phyloP scores from a whole-genome alignment of 2,329 filamentous ascomycete species.

The Neopestalotiopsis sp. region DNA sequence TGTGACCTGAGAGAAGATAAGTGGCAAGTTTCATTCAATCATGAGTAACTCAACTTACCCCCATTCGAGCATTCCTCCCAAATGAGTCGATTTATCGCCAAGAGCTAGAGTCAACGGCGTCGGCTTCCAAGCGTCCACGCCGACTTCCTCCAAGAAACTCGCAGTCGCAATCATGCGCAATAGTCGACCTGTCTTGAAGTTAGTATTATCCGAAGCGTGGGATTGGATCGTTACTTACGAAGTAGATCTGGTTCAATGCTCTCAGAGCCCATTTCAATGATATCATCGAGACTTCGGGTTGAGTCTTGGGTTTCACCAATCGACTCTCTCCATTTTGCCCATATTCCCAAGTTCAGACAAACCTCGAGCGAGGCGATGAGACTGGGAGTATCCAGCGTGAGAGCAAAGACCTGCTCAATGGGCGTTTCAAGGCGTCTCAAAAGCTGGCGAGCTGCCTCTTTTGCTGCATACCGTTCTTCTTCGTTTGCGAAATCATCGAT shows the following conservation, averaged over 20 bases:
- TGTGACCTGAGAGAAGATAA: constrained; percentile 12
- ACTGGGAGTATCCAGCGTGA: constrained; percentile 26
- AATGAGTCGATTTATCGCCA: constrained; percentile 30
- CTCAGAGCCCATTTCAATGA: constrained; percentile 24
- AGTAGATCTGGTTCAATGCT: constrained; percentile 29
- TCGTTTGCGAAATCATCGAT: constrained; percentile 19
- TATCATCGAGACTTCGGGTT: constrained; percentile 25
- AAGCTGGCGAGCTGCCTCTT: constrained; percentile 28
- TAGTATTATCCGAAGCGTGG: not conserved
- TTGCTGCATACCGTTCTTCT: constrained; percentile 24
- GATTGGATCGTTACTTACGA: constrained; percentile 22
- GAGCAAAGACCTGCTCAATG: constrained; percentile 26
- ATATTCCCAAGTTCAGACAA: constrained; percentile 30
- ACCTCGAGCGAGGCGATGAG: constrained; percentile 27
- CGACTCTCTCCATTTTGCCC: constrained; percentile 27
- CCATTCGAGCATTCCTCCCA: constrained; percentile 30
- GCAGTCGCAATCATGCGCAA: constrained; percentile 31
- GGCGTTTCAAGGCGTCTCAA: constrained; percentile 27
- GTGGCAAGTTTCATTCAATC: not conserved
- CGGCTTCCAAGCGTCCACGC: constrained; percentile 32
- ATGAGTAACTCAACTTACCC: constrained; percentile 11
- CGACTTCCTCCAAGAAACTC: constrained; percentile 30
- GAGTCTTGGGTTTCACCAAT: constrained; percentile 19
- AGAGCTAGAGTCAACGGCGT: constrained; percentile 33
- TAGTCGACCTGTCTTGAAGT: constrained; percentile 27